phyloP scores from a whole-genome alignment of 352 stramenopile species.

The Globisporangium rhizosaccharum region DNA sequence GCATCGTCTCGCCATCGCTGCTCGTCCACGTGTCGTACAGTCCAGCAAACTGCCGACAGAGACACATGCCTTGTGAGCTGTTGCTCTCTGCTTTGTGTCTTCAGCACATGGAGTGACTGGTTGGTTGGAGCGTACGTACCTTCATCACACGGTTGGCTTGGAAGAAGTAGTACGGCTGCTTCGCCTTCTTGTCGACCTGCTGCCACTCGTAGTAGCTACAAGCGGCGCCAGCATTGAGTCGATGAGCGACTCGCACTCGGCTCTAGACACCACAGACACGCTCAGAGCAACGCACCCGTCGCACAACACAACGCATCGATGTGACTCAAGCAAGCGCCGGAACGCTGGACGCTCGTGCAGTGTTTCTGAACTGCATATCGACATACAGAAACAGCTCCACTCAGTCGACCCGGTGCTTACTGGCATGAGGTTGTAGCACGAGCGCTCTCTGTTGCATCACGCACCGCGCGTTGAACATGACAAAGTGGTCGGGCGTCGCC shows the following conservation, averaged over 20 bases:
- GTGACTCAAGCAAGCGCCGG: conserved; percentile 59
- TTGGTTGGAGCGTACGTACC: conserved; percentile 17
- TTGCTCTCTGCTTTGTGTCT: too few species aligned
- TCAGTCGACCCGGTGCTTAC: too few species aligned
- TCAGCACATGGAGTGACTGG: background rate
- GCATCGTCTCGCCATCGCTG: conserved; percentile 59
- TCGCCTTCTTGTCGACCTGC: conserved; percentile 79
- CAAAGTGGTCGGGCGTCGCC: conserved; percentile 73
- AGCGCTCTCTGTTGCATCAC: background rate
- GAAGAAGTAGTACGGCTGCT: conserved; percentile 89
- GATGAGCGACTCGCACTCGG: background rate
- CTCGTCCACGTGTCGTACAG: conserved; percentile 83
- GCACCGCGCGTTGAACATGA: conserved; percentile 85
- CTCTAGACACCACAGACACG: background rate
- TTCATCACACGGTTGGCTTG: conserved; percentile 40
- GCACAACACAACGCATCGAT: conserved; percentile 78
- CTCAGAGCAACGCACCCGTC: conserved; percentile 39
- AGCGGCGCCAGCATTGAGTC: background rate
- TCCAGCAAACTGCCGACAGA: conserved; percentile 59
- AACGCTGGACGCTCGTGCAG: conserved; percentile 69
- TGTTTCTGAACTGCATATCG: conserved; percentile 46
- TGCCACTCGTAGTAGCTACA: conserved; percentile 89
- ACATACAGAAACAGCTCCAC: background rate
- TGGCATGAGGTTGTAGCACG: background rate
- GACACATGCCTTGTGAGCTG: background rate